Percentiles rank a stretch among this genome's conserved stretches.
phyloP scores from a whole-genome alignment of 257 asterid species.

The Rhazya stricta region DNA sequence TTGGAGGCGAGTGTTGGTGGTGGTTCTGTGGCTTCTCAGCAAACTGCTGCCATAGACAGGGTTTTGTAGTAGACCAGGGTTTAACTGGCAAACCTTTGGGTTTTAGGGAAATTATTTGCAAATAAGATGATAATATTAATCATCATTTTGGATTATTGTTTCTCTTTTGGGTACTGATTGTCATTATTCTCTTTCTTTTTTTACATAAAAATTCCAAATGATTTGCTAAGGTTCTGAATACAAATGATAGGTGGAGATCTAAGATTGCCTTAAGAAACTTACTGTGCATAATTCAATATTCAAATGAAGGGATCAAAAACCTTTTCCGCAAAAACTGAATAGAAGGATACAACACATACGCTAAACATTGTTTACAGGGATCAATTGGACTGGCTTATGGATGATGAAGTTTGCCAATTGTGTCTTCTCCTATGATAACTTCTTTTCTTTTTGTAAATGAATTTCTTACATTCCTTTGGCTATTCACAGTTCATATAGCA shows the following conservation, averaged over 20 bases:
- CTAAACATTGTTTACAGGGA: conserved; percentile 3
- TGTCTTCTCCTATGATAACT: not conserved
- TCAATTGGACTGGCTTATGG: conserved; percentile 9
- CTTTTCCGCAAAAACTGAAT: too few relatives aligned
- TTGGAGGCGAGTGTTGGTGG: not conserved
- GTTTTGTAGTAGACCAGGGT: not conserved
- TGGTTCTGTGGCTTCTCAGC: not conserved
- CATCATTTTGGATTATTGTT: not conserved
- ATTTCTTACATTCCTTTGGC: not conserved
- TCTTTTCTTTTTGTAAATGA: not conserved
- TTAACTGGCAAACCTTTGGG: conserved; percentile 14
- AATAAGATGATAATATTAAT: too few relatives aligned
- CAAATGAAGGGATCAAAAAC: too few relatives aligned
- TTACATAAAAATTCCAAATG: not conserved
- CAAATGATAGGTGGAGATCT: conserved; percentile 13
- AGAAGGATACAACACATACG: too few relatives aligned
- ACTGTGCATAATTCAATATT: conserved; percentile 8
- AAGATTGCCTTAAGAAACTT: conserved; percentile 6
- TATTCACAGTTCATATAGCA: too few relatives aligned
- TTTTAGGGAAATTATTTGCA: not conserved
- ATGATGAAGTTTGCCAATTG: not conserved
- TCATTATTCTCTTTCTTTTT: not conserved
- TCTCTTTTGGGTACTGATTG: not conserved
- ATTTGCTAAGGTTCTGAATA: not conserved
- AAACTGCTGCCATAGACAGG: not conserved